Evolutionary conservation across 148 eudicot genomes (phyloP), one percentile per base, ranked within the genome.

Genomic region (Euryodendron excelsum): DNA sequence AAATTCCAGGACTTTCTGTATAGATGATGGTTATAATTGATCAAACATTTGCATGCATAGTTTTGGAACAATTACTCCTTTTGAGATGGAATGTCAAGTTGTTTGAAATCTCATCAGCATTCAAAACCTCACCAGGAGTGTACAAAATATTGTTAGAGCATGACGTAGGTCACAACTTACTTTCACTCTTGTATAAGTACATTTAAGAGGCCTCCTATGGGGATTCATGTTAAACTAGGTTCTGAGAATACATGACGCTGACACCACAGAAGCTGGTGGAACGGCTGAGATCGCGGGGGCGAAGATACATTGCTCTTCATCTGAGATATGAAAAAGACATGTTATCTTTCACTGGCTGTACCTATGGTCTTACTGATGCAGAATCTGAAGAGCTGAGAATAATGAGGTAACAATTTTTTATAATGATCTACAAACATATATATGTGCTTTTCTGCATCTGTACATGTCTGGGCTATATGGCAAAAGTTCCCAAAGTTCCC

Each of bases 271-370:
- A 86, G 89, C 92, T 94, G 78, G 97, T 94, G 88, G 93, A 92
- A 86, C 90, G 93, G 82, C 83, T 94, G 78, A 86, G 90, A 82
- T 86, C 90, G 65, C 94, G 81, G 60, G 92, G 85, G 31, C 87
- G 88, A 77, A 85, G 88, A 67, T 94, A 88, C 84, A 88, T 94
- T 72, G 91, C 97, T 68, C 93, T 94, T 80, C 98, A 94, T 86
- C 89, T 94, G 31, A 86, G 98, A 87, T 94, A 94, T 75, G 98
- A 94, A 86, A 92, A 94, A 79, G 98, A 94, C 82, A 94, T 94
- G 98, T 91, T 94, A 81, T 86, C 98, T 79, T 94, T 94, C 81
- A 92, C 98, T 82, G 98, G 98, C 69, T 94, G 98, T 83, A 92
- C 92, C 10, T 86, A 91, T 76, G 97, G 98, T 78, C 97, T 94